Evolutionary conservation across 495 filamentous ascomycete species (phyloP).

Genomic region (Aspergillus sparsus): DNA sequence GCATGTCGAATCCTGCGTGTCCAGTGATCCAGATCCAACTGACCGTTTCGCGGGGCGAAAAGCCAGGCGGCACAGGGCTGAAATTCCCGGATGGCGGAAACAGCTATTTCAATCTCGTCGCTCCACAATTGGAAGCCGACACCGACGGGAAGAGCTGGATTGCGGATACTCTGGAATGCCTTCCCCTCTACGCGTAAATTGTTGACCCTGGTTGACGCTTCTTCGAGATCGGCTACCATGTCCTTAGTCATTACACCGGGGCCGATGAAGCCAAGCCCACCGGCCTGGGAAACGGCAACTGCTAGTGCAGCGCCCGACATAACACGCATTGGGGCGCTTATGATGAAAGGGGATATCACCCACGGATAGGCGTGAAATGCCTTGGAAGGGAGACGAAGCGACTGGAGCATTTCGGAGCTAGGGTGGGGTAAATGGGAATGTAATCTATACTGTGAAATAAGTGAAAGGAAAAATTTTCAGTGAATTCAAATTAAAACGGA

Average conservation of each 20-base stretch:
- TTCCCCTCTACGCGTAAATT: conserved; percentile 5
- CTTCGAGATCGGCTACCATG: conserved; percentile 34
- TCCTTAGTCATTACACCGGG: conserved; percentile 40
- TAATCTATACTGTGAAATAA: no score
- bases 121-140: conserved; percentile 64
- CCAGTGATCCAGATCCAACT: conserved; percentile 57
- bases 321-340: conserved; percentile 71
- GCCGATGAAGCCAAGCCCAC: conserved; percentile 61
- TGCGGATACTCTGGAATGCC: conserved; percentile 24
- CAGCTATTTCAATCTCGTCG: conserved; percentile 46
- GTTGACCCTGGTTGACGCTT: conserved; percentile 31
- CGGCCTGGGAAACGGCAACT: conserved; percentile 60
- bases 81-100: conserved; percentile 44
- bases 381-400: no score
- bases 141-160: conserved; percentile 52
- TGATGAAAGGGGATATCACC: conserved; percentile 61
- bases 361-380: conserved; percentile 57
- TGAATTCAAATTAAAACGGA: no score
- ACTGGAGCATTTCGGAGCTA: no score
- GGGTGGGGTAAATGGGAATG: no score
- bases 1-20: conserved; percentile 47
- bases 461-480: no score
- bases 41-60: conserved; percentile 56
- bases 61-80: conserved; percentile 71
- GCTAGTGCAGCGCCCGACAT: conserved; percentile 63